Evolutionary conservation across 2,329 filamentous ascomycete species (phyloP), one percentile per base, ranked within the genome.

Genomic region (Cladobotryum mycophilum): DNA sequence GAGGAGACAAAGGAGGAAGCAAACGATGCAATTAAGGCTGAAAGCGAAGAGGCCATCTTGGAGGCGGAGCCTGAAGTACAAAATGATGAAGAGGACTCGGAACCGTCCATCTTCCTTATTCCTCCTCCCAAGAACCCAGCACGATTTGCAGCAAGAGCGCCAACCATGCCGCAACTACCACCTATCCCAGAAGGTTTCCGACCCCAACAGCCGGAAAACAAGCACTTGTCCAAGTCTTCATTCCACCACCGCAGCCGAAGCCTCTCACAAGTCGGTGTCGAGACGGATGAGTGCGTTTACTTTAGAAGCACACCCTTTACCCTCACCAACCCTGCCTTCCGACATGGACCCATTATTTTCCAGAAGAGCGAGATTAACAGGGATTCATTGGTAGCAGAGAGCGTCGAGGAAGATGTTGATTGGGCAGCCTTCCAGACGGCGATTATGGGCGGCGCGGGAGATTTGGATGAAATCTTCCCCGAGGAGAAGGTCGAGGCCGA

Each of bases 401-500:
- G 65, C 63, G 17, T 69, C 30, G 78, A 80, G 46, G 76, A 65
- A 15, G 74, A 70, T 8, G 64, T 84, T 3, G 80, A 85, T 67
- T 84, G 80, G 80, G 81, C 76, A 5, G 80, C 80, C 3, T 84
- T 83, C 60, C 81, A 85, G 64, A 82, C 83, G 74, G 80, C 81
- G 14, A 82, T 84, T 45, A 66, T 79, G 0, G 80, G 80, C 40
- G 78, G 77, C 5, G 76, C 76, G 2, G 77, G 76, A 30, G 78
- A 80, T 11, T 38, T 52, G 37, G 45, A 42, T 5, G 42, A 35
- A 15, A 15, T 52, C 11, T 47, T 52, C 38, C 43, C 48, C 6
- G 44, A 45, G 13, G 11, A 45, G 15, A 35, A 45, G 14, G 18
- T n/a, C 7, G n/a, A 55, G 48, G 54, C 60, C 48, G n/a, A 55